A percentile compares a stretch with the other conserved stretches of the same genome.
Conservation (phyloP, 495 filamentous ascomycete species). For the Mytilinidion resinicola region DNA sequence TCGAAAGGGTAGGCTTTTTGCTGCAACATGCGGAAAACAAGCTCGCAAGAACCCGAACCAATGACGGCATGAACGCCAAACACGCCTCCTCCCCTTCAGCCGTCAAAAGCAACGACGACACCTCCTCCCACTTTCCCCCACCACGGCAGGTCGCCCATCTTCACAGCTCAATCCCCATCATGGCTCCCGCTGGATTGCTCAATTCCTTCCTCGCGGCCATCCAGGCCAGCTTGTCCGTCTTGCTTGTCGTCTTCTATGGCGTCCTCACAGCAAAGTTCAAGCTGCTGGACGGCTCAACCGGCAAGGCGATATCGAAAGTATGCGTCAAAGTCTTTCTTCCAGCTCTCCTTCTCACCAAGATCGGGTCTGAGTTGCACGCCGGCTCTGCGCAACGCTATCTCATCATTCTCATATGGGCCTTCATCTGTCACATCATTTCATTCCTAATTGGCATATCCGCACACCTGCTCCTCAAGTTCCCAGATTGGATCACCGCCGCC, state of each 20-base stretch:
- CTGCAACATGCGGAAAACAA: no score
- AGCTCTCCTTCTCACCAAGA: slow-evolving; percentile 55
- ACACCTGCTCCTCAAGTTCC: slow-evolving; percentile 46
- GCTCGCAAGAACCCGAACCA: no score
- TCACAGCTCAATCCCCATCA: background rate
- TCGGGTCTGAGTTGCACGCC: slow-evolving; percentile 55
- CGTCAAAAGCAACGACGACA: no score
- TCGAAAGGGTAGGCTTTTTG: no score
- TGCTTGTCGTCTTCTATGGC: slow-evolving; percentile 60
- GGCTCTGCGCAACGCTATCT: slow-evolving; percentile 51
- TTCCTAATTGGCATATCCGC: slow-evolving; percentile 44
- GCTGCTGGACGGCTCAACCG: slow-evolving; percentile 46
- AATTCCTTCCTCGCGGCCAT: slow-evolving; percentile 58
- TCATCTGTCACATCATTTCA: slow-evolving; percentile 46
- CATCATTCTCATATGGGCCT: slow-evolving; percentile 50
- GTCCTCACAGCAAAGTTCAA: slow-evolving; percentile 48
- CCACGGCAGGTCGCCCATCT: no score
- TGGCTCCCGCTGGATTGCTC: slow-evolving; percentile 18
- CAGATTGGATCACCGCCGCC: slow-evolving; percentile 56
- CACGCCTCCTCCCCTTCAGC: no score
- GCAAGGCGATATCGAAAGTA: slow-evolving; percentile 55
- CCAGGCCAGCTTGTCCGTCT: slow-evolving; percentile 60
- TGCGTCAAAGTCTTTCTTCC: slow-evolving; percentile 64
- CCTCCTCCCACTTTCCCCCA: no score
- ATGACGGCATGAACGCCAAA: no score